Percentiles rank a stretch among this genome's conserved stretches.
Conservation (phyloP, 345 rosid species). For the Zanthoxylum bungeanum region DNA sequence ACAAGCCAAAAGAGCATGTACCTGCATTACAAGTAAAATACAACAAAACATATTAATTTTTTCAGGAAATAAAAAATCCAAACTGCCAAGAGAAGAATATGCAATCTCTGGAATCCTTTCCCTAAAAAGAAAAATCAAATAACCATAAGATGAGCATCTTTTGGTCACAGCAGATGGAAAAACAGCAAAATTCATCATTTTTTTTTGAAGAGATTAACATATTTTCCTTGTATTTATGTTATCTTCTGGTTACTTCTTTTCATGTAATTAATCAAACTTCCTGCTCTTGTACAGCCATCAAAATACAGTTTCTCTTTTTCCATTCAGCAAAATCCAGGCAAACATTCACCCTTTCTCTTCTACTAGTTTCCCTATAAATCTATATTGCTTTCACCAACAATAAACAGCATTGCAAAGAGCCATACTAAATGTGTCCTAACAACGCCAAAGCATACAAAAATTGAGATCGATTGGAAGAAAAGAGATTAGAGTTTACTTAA, state of each 20-base stretch:
- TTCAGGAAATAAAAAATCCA: neutral
- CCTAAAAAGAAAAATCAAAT: neutral
- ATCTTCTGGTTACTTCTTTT: neutral
- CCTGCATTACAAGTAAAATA: constrained; percentile 40
- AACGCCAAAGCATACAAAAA: neutral
- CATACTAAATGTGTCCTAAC: neutral
- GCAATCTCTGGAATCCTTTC: neutral
- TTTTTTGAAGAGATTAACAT: neutral
- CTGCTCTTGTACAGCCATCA: neutral
- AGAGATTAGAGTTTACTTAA: constrained; percentile 52
- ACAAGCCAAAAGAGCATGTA: constrained; percentile 91
- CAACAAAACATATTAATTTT: neutral
- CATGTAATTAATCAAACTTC: neutral
- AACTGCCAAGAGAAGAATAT: neutral
- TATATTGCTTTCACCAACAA: neutral
- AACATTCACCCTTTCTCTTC: neutral
- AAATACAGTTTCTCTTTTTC: neutral
- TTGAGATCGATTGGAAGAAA: neutral
- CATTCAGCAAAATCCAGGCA: neutral
- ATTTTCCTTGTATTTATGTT: neutral
- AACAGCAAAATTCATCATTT: neutral
- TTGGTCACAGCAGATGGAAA: neutral
- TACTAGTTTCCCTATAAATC: neutral
- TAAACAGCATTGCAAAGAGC: neutral
- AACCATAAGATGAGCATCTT: neutral